Evolutionary conservation across 176 grass and related monocot genomes (phyloP), one percentile per base, ranked within the genome.

Genomic region (Cenchrus americanus): DNA sequence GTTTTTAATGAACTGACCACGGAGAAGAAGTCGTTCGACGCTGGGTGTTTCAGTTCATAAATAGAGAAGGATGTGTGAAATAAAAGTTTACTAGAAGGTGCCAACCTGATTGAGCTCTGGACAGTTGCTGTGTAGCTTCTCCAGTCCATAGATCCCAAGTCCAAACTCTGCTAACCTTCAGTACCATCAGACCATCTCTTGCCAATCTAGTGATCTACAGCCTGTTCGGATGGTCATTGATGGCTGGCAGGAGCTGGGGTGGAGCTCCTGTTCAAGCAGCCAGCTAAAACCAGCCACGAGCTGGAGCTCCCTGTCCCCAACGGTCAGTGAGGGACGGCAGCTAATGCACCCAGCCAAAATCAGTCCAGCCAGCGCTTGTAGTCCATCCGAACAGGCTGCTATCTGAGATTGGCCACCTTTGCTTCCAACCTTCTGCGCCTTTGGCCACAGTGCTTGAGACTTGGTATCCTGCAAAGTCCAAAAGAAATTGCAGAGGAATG

Each of bases 361-460:
- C n/a, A n/a, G n/a, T n/a, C n/a, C n/a, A n/a, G n/a, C n/a, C n/a
- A n/a, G n/a, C n/a, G n/a, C n/a, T n/a, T n/a, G n/a, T n/a, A n/a
- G n/a, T n/a, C n/a, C n/a, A n/a, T n/a, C n/a, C n/a, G n/a, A n/a
- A n/a, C n/a, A n/a, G n/a, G n/a, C n/a, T n/a, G 76, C 91, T 52
- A 98, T 85, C 40, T 95, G 87, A 76, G 74, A 91, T 64, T 98
- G 96, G 61, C 89, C 83, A 60, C 85, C 53, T 91, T 87, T 98
- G 55, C 85, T 43, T 83, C 76, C 87, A 88, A 88, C 8, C 69
- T 93, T 93, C 23, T 78, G 62, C 24, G 86, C 83, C 86, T 89
- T 87, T 23, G 92, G 85, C 75, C 77, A 83, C 27, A 79, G 26
- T 51, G 72, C 51, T 52, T 77, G 86, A 69, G 79, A 51, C 76